These are phyloP conservation scores for Xylariaceae sp. DNA, from an alignment of 2,329 filamentous ascomycete species.

Conservation along the genomic window DNA sequence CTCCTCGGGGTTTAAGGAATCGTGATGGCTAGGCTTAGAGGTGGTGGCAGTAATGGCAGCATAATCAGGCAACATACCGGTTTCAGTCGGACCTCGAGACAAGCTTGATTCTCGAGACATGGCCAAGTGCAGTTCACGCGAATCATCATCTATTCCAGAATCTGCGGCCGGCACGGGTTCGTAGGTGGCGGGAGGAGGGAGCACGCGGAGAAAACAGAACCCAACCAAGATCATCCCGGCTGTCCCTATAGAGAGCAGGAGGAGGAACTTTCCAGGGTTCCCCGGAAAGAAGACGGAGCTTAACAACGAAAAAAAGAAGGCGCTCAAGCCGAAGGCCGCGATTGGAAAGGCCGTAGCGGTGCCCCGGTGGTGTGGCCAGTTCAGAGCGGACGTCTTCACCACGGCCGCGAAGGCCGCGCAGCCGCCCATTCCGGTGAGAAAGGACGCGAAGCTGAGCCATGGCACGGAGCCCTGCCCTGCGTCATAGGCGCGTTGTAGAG, in stretches of 20 bases:
- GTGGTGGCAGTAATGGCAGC: conserved; percentile 33
- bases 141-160: conserved; percentile 34
- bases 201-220: conserved; percentile 79
- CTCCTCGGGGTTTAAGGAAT: conserved; percentile 26
- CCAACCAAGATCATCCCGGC: conserved; percentile 68
- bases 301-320: conserved; percentile 88
- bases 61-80: conserved; percentile 56
- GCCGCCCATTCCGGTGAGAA: conserved; percentile 80
- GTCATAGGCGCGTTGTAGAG: conserved; percentile 74
- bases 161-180: conserved; percentile 48
- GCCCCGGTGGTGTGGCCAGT: conserved; percentile 86
- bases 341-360: conserved; percentile 92
- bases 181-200: conserved; percentile 54
- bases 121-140: conserved; percentile 41
- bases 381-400: conserved; percentile 81
- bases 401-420: conserved; percentile 87
- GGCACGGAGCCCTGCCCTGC: conserved; percentile 56
- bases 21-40: conserved; percentile 31
- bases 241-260: conserved; percentile 76
- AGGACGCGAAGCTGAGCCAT: conserved; percentile 75
- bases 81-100: conserved; percentile 47
- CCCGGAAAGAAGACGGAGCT: conserved; percentile 76
- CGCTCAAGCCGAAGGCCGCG: conserved; percentile 88
- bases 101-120: conserved; percentile 41
- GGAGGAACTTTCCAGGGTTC: conserved; percentile 74